Conservation (phyloP, 2,329 filamentous ascomycete species). For the Fusarium hostae region DNA sequence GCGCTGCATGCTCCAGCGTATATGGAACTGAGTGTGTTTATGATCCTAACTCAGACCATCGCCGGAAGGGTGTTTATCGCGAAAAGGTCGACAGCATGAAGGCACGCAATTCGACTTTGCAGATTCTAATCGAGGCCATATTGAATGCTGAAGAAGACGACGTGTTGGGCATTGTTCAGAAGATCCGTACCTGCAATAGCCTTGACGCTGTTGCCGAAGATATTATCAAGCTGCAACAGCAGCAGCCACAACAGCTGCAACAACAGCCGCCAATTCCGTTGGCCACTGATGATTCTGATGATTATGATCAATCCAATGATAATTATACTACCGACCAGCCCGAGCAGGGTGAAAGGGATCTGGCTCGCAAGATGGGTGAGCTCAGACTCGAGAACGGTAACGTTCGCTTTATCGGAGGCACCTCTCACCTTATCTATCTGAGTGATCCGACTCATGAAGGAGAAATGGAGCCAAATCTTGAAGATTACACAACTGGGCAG, state of each 20-base stretch:
- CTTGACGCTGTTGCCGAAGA: slow-evolving; percentile 67
- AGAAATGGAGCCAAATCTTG: slow-evolving; percentile 55
- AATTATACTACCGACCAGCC: slow-evolving; percentile 56
- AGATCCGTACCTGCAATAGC: slow-evolving; percentile 87
- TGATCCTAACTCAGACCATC: slow-evolving; percentile 95
- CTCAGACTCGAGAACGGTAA: slow-evolving; percentile 87
- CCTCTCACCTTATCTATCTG: slow-evolving; percentile 90
- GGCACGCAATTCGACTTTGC: slow-evolving; percentile 85
- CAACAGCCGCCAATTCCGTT: slow-evolving; percentile 50
- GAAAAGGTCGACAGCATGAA: slow-evolving; percentile 91
- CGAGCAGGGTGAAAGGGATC: slow-evolving; percentile 75
- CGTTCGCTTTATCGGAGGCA: slow-evolving; percentile 91
- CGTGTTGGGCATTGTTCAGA: slow-evolving; percentile 81
- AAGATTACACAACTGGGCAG: slow-evolving; percentile 63
- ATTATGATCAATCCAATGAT: slow-evolving; percentile 52
- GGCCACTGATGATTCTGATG: slow-evolving; percentile 56
- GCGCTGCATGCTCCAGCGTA: slow-evolving; percentile 94
- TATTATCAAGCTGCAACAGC: slow-evolving; percentile 58
- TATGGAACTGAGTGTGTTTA: slow-evolving; percentile 93
- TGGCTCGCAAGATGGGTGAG: slow-evolving; percentile 94
- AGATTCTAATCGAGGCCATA: slow-evolving; percentile 93
- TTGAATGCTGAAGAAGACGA: slow-evolving; percentile 91
- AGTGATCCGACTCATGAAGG: slow-evolving; percentile 58
- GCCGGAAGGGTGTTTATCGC: slow-evolving; percentile 95
- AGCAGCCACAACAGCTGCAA: slow-evolving; percentile 51